These are phyloP conservation scores for Ophiostoma novo-ulmi DNA, from an alignment of 2,329 filamentous ascomycete genomes.

Conservation along the genomic window DNA sequence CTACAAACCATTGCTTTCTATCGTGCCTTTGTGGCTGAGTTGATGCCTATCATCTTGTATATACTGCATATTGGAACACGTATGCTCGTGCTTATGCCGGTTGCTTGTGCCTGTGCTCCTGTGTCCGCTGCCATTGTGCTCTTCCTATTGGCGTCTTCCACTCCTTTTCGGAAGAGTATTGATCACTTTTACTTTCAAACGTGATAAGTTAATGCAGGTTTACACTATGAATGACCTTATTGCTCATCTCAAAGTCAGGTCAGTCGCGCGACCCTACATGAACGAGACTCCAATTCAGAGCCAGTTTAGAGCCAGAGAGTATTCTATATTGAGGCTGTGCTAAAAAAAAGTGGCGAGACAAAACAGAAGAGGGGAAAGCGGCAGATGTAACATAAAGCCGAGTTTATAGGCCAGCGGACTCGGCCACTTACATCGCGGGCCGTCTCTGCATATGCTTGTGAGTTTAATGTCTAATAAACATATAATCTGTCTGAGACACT, in stretches of 20 bases:
- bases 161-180: too few relatives aligned
- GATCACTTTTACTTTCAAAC: too few relatives aligned
- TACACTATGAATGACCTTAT: neutral
- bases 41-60: too few relatives aligned
- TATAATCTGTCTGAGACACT: neutral
- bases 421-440: neutral
- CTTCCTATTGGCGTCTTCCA: too few relatives aligned
- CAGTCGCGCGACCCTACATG: neutral
- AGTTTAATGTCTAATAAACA: neutral
- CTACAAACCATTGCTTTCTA: too few relatives aligned
- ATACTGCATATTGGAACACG: too few relatives aligned
- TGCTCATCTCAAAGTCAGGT: neutral
- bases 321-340: neutral
- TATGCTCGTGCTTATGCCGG: too few relatives aligned
- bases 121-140: too few relatives aligned
- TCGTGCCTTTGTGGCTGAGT: too few relatives aligned
- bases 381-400: neutral
- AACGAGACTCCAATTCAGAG: neutral
- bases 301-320: neutral
- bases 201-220: too few relatives aligned
- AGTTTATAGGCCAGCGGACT: neutral
- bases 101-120: too few relatives aligned
- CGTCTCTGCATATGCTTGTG: neutral
- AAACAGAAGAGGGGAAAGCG: neutral
- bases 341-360: neutral